A percentile compares a stretch with the other conserved stretches of the same genome.
Evolutionary conservation across 2,329 filamentous ascomycete genomes (phyloP).

Genomic region (Akanthomyces uredinophilus): DNA sequence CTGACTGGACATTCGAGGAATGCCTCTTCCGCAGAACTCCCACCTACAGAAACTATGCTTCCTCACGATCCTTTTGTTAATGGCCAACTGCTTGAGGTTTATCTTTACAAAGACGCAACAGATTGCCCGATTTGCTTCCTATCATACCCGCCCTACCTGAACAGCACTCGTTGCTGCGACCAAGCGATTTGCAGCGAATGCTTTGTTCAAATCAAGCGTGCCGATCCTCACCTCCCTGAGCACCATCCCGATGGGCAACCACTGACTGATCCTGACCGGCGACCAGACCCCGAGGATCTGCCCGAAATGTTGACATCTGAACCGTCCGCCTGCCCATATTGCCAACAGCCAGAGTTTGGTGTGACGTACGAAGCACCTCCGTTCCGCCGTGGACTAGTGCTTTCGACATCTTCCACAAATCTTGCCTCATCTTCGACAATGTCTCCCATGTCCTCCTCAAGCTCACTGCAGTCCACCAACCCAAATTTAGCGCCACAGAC

Average conservation of each 20-base stretch:
- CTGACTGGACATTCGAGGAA: conserved; percentile 71
- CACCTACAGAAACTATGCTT: conserved; percentile 71
- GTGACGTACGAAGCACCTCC: conserved; percentile 90
- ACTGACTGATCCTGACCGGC: conserved; percentile 29
- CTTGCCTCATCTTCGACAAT: conserved; percentile 40
- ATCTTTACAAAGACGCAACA: conserved; percentile 81
- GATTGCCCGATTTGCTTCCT: conserved; percentile 98
- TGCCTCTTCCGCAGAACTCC: conserved; percentile 64
- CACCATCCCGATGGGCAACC: conserved; percentile 52
- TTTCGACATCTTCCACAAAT: conserved; percentile 45
- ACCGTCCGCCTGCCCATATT: conserved; percentile 89
- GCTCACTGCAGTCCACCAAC: conserved; percentile 63
- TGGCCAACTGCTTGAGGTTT: conserved; percentile 88
- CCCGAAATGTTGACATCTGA: conserved; percentile 77
- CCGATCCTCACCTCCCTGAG: conserved; percentile 85
- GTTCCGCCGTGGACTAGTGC: conserved; percentile 77
- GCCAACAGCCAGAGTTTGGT: conserved; percentile 89
- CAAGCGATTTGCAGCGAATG: conserved; percentile 97
- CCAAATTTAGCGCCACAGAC: conserved; percentile 33
- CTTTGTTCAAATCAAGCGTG: conserved; percentile 96
- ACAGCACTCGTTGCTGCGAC: conserved; percentile 90
- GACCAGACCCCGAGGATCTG: conserved; percentile 41
- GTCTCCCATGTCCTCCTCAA: conserved; percentile 75
- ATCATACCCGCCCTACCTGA: conserved; percentile 90
- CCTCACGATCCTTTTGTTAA: conserved; percentile 85